Conservation (phyloP, 768 basidiomycete genomes). For the Tulasnella calospora region DNA sequence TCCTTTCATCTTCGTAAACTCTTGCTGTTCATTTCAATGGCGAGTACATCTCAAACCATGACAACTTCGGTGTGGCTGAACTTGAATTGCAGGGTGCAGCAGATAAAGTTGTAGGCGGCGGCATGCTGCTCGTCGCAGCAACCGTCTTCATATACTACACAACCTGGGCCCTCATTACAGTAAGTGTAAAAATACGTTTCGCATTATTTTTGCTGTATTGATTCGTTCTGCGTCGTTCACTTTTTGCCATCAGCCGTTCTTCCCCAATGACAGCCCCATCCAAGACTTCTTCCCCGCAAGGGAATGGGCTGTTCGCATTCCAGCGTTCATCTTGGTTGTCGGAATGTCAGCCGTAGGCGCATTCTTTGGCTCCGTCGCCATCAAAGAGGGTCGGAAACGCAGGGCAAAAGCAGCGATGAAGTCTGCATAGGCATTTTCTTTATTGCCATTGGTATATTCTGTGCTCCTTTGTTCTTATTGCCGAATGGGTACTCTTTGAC, state of each 20-base stretch:
- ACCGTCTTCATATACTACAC: constrained; percentile 87
- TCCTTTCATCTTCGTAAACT: background rate
- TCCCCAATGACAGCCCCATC: constrained; percentile 65
- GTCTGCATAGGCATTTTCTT: constrained; percentile 12
- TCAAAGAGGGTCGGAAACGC: constrained; percentile 67
- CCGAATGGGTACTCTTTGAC: background rate
- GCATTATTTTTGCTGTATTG: background rate
- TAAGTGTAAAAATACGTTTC: constrained; percentile 35
- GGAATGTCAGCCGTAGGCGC: constrained; percentile 75
- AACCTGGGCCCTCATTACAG: constrained; percentile 82
- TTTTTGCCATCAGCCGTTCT: constrained; percentile 65
- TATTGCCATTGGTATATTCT: background rate
- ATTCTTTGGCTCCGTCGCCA: constrained; percentile 72
- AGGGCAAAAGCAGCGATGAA: constrained; percentile 54
- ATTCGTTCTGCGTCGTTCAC: constrained; percentile 27
- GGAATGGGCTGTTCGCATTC: constrained; percentile 89
- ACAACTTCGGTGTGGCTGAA: background rate
- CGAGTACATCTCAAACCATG: background rate
- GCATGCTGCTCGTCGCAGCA: constrained; percentile 73
- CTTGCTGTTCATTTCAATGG: constrained; percentile 5
- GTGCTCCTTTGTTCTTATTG: background rate
- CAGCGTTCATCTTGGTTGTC: constrained; percentile 72
- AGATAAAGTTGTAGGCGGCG: constrained; percentile 74
- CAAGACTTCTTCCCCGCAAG: constrained; percentile 77
- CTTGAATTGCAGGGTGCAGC: constrained; percentile 54